A percentile compares a stretch with the other conserved stretches of the same genome.
These are phyloP conservation scores for Bipolaris sorokiniana DNA, from an alignment of 2,329 filamentous ascomycete genomes.

Conservation along the genomic window DNA sequence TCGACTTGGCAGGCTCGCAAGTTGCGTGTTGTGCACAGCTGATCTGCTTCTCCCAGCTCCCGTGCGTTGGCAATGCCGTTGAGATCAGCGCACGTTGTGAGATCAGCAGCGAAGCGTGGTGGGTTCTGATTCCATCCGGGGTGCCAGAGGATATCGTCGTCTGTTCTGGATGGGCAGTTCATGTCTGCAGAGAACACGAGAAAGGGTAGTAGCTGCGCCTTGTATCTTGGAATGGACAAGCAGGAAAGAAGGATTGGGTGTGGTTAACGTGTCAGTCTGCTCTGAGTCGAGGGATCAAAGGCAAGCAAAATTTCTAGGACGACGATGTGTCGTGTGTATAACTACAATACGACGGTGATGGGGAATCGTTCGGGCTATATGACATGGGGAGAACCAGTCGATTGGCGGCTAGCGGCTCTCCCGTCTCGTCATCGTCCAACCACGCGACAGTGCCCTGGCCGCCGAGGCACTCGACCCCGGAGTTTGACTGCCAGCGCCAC, in stretches of 20 bases:
- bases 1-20: conserved; percentile 24
- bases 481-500: conserved; percentile 11
- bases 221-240: not conserved
- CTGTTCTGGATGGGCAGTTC: conserved; percentile 42
- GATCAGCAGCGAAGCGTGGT: conserved; percentile 38
- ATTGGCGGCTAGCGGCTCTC: conserved; percentile 28
- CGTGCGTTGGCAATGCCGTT: conserved; percentile 42
- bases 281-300: no score
- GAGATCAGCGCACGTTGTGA: conserved; percentile 40
- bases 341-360: conserved; percentile 7
- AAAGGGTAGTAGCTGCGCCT: not conserved
- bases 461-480: conserved; percentile 23
- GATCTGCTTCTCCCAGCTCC: conserved; percentile 36
- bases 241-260: not conserved
- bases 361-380: conserved; percentile 18
- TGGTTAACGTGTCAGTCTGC: no score
- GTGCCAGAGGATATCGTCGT: conserved; percentile 34
- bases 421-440: conserved; percentile 23
- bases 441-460: conserved; percentile 18
- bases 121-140: conserved; percentile 43
- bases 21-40: conserved; percentile 17
- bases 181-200: conserved; percentile 19
- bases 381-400: conserved; percentile 19
- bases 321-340: conserved; percentile 21
- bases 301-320: conserved; percentile 8